phyloP scores from a whole-genome alignment of 2,329 filamentous ascomycete species.

The Thielaviopsis populi region DNA sequence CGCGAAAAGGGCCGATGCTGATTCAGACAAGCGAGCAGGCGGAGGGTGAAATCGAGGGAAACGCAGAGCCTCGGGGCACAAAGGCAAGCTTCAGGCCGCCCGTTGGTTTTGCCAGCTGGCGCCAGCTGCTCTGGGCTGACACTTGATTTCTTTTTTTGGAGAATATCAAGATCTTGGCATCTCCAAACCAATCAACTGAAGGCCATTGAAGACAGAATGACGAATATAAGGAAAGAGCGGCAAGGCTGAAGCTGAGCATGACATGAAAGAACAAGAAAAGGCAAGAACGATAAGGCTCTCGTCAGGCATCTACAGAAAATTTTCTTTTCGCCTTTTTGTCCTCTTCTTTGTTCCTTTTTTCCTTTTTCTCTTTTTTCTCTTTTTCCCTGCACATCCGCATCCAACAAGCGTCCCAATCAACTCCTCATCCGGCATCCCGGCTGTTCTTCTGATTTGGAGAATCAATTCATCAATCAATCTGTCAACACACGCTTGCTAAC shows the following conservation, averaged over 20 bases:
- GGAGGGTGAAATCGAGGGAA: neutral
- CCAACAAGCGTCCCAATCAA: neutral
- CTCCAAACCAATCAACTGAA: neutral
- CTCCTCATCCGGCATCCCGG: neutral
- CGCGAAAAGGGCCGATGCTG: constrained; percentile 1
- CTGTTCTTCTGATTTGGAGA: neutral
- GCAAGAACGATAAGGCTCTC: neutral
- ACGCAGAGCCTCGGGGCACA: neutral
- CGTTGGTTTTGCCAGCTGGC: neutral
- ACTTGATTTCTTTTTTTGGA: neutral
- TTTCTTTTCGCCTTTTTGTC: neutral
- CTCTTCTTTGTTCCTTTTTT: neutral
- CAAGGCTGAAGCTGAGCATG: neutral
- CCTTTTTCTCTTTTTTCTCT: constrained; percentile 11
- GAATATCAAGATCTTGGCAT: neutral
- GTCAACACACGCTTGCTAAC: neutral
- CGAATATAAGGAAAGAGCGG: neutral
- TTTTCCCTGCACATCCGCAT: constrained; percentile 1
- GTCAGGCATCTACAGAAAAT: neutral
- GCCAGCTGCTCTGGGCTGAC: neutral
- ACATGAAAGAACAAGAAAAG: neutral
- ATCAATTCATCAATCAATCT: neutral
- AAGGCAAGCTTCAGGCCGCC: neutral
- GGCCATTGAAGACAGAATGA: neutral
- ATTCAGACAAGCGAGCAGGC: constrained; percentile 1